Conservation (phyloP, 805 yeast species). For the Candida germanica region DNA sequence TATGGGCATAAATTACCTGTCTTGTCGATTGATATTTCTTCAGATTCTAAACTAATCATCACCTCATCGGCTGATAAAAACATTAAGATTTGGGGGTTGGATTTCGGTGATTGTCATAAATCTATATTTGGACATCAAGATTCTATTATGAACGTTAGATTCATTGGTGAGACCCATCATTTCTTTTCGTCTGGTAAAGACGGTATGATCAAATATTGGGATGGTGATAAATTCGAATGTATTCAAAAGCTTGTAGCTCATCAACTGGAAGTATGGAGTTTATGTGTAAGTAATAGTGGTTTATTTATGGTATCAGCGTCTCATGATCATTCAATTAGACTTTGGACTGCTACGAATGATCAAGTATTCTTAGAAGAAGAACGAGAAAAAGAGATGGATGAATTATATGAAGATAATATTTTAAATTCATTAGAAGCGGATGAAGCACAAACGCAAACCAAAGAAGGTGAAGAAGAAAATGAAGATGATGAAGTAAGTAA, state of each 20-base stretch:
- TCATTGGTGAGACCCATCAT: conserved; percentile 81
- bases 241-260: conserved; percentile 81
- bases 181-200: conserved; percentile 91
- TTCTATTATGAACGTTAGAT: conserved; percentile 83
- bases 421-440: conserved; percentile 64
- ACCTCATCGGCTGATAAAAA: conserved; percentile 97
- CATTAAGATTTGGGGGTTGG: conserved; percentile 97
- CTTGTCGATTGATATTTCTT: conserved; percentile 84
- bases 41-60: conserved; percentile 80
- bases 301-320: conserved; percentile 74
- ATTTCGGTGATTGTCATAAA: conserved; percentile 97
- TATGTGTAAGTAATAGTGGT: conserved; percentile 75
- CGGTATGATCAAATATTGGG: conserved; percentile 92
- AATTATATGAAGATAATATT: conserved; percentile 78
- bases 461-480: conserved; percentile 35
- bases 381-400: conserved; percentile 92
- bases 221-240: conserved; percentile 94
- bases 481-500: conserved; percentile 54
- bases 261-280: conserved; percentile 90
- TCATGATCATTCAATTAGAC: conserved; percentile 88
- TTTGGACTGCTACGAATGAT: conserved; percentile 94
- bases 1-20: conserved; percentile 98
- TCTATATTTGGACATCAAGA: conserved; percentile 97
- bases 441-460: conserved; percentile 27
- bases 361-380: conserved; percentile 97